Evolutionary conservation across 129 eudicot genomes (phyloP).

Genomic region (Flaveria sonorensis): DNA sequence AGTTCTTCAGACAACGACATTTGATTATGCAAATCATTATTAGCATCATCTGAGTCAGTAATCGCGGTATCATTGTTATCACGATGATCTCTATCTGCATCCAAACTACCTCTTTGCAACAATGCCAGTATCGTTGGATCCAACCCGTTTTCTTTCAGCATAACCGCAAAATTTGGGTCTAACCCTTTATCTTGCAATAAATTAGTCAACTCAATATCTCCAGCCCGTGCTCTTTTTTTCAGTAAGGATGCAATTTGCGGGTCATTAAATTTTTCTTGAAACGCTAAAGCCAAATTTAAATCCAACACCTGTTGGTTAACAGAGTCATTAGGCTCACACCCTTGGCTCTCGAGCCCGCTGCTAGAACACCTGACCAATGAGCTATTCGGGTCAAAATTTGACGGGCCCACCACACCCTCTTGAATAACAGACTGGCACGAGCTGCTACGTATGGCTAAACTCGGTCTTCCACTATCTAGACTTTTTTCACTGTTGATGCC

Average conservation of each 20-base stretch:
- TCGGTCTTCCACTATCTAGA: slow-evolving; percentile 94
- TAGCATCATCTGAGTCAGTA: slow-evolving; percentile 59
- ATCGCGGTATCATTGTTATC: slow-evolving; percentile 65
- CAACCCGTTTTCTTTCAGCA: slow-evolving; percentile 94
- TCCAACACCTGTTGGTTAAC: slow-evolving; percentile 72
- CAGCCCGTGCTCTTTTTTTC: slow-evolving; percentile 68
- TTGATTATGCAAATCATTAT: slow-evolving; percentile 65
- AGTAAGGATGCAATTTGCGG: slow-evolving; percentile 83
- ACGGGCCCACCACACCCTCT: slow-evolving; percentile 72
- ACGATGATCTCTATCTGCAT: slow-evolving; percentile 98
- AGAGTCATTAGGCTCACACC: slow-evolving; percentile 82
- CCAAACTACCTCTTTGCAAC: slow-evolving; percentile 95
- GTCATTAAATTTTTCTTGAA: slow-evolving; percentile 86
- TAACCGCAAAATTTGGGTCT: slow-evolving; percentile 96
- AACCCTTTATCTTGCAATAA: slow-evolving; percentile 91
- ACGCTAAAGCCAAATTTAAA: slow-evolving; percentile 79
- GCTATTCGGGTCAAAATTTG: slow-evolving; percentile 50
- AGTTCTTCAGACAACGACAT: slow-evolving; percentile 92
- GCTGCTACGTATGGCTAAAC: slow-evolving; percentile 76
- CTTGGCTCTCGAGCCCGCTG: slow-evolving; percentile 96
- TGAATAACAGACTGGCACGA: slow-evolving; percentile 90
- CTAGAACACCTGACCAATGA: slow-evolving; percentile 69
- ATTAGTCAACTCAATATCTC: slow-evolving; percentile 74
- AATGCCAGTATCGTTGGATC: slow-evolving; percentile 92
- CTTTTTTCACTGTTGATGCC: slow-evolving; percentile 86